Conservation (phyloP, 257 asterid species). For the Catharanthus roseus region DNA sequence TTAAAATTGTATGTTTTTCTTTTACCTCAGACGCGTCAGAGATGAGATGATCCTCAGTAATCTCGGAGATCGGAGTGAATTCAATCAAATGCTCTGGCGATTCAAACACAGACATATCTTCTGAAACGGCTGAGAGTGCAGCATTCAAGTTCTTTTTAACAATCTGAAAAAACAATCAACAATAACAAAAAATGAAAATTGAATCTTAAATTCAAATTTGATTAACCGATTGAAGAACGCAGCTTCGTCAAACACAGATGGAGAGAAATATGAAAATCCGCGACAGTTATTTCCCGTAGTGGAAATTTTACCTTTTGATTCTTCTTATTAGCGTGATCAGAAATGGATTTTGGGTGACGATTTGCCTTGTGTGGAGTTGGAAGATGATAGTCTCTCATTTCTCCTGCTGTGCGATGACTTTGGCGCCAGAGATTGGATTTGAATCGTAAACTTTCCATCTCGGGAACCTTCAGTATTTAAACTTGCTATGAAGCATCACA, state of each 20-base stretch:
- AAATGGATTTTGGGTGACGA: slow-evolving; percentile 37
- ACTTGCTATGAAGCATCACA: not conserved
- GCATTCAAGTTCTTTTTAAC: slow-evolving; percentile 34
- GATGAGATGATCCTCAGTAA: slow-evolving; percentile 25
- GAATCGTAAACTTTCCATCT: not conserved
- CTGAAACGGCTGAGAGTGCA: slow-evolving; percentile 31
- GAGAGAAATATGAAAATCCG: too few relatives aligned
- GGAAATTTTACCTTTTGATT: slow-evolving; percentile 33
- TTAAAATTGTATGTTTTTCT: not conserved
- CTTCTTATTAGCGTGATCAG: slow-evolving; percentile 29
- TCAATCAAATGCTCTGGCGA: slow-evolving; percentile 23
- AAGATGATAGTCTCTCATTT: slow-evolving; percentile 19
- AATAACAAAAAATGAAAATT: too few relatives aligned
- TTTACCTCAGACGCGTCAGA: slow-evolving; percentile 38
- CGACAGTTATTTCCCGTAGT: not conserved
- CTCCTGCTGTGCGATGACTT: not conserved
- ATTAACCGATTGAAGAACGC: too few relatives aligned
- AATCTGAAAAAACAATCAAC: slow-evolving; percentile 21
- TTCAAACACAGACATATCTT: slow-evolving; percentile 24
- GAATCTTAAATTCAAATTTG: too few relatives aligned
- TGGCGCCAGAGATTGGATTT: slow-evolving; percentile 16
- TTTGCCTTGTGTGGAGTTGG: slow-evolving; percentile 27
- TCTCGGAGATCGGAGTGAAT: slow-evolving; percentile 19
- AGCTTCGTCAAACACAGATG: too few relatives aligned
- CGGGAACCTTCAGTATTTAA: not conserved